Percentiles rank a stretch among this genome's conserved stretches.
These are phyloP conservation scores for Vigna hirtella DNA, from an alignment of 306 rosid genomes.

Conservation along the genomic window DNA sequence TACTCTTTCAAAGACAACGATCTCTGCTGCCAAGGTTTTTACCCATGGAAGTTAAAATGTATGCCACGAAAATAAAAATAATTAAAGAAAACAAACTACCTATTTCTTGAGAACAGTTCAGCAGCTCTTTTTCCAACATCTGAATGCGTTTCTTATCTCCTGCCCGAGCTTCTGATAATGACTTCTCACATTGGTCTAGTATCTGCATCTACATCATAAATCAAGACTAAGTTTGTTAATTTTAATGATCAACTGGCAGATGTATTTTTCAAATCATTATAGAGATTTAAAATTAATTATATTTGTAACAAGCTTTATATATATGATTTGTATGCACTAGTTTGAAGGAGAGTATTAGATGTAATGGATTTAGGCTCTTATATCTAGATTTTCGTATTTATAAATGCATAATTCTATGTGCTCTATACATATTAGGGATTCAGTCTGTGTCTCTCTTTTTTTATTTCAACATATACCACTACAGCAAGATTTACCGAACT, in stretches of 20 bases:
- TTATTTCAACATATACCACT: too few species aligned
- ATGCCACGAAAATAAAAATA: neutral
- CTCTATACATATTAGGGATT: too few species aligned
- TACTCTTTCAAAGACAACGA: constrained; percentile 11
- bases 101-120: constrained; percentile 89
- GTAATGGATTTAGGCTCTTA: too few species aligned
- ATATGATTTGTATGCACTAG: too few species aligned
- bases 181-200: constrained; percentile 62
- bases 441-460: too few species aligned
- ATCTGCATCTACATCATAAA: constrained; percentile 58
- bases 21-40: constrained; percentile 20
- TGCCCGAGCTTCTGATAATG: constrained; percentile 57
- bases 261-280: too few species aligned
- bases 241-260: too few species aligned
- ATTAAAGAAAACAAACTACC: constrained; percentile 49
- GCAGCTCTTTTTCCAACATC: constrained; percentile 71
- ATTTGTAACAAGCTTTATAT: too few species aligned
- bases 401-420: too few species aligned
- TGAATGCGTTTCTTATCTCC: constrained; percentile 72
- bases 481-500: constrained; percentile 11
- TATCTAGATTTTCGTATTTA: too few species aligned
- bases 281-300: too few species aligned
- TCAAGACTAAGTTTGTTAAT: neutral
- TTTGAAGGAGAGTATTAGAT: too few species aligned
- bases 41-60: constrained; percentile 29